phyloP scores from a whole-genome alignment of 2,329 filamentous ascomycete species.

The Monosporascus sp. region DNA sequence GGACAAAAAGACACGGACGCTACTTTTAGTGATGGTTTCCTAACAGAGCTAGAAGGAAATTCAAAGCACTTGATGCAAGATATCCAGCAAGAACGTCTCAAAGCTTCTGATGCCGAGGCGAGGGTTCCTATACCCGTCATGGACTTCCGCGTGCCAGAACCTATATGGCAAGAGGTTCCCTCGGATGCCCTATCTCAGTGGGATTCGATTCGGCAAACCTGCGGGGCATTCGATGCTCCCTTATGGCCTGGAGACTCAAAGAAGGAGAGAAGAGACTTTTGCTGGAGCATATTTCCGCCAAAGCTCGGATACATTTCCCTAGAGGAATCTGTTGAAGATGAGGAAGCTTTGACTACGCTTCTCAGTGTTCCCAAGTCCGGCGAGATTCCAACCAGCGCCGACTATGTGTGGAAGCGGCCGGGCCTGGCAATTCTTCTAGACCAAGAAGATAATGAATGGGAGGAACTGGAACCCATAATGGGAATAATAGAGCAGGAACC shows the following conservation, averaged over 20 bases:
- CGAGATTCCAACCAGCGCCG: constrained; percentile 16
- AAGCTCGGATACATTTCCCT: constrained; percentile 9
- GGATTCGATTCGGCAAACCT: constrained; percentile 7
- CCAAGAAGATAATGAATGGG: constrained; percentile 14
- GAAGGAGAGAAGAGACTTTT: constrained; percentile 13
- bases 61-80: constrained; percentile 7
- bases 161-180: constrained; percentile 16
- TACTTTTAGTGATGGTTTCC: constrained; percentile 9
- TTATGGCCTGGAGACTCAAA: constrained; percentile 9
- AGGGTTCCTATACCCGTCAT: constrained; percentile 21
- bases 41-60: constrained; percentile 10
- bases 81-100: constrained; percentile 23
- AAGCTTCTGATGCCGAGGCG: constrained; percentile 19
- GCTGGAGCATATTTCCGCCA: constrained; percentile 22
- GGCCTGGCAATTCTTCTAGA: constrained; percentile 23
- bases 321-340: constrained; percentile 16
- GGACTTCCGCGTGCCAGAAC: constrained; percentile 22
- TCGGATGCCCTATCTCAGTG: constrained; percentile 12
- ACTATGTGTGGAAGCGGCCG: constrained; percentile 24
- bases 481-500: not conserved
- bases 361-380: constrained; percentile 2
- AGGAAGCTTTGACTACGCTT: not conserved
- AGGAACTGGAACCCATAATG: constrained; percentile 4
- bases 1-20: constrained; percentile 1
- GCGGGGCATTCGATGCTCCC: constrained; percentile 5